Conservation (phyloP, 139 green algal species). For the Gonium pectorale region DNA sequence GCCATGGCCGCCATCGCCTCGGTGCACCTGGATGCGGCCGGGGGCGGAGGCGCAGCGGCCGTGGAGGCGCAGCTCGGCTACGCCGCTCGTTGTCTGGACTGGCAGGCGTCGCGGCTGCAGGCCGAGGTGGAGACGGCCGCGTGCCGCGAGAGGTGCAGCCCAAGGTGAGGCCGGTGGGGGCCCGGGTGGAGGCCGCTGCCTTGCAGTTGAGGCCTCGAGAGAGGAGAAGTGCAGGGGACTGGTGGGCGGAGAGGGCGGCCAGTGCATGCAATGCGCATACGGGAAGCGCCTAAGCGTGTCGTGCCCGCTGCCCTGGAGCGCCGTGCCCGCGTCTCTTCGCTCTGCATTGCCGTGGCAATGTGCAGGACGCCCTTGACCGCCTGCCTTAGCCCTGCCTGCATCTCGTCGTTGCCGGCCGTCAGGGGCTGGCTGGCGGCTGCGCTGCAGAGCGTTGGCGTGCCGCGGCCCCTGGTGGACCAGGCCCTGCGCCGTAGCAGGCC, state of each 20-base stretch:
- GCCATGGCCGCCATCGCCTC: neutral
- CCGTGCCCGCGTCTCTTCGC: too few species aligned
- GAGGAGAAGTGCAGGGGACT: too few species aligned
- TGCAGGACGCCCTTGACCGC: too few species aligned
- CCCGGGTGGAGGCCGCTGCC: too few species aligned
- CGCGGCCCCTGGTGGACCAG: neutral
- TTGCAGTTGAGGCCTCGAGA: too few species aligned
- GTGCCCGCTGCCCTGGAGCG: too few species aligned
- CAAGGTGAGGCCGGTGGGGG: neutral
- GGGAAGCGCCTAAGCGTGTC: too few species aligned
- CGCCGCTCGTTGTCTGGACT: constrained; percentile 2
- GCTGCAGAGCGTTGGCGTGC: neutral
- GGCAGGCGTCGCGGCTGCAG: neutral
- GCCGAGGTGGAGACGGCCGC: neutral
- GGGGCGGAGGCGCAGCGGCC: constrained; percentile 17
- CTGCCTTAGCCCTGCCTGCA: too few species aligned
- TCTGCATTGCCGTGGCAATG: too few species aligned
- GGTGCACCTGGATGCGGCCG: constrained; percentile 15
- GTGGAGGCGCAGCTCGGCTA: constrained; percentile 1
- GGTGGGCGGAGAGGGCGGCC: too few species aligned
- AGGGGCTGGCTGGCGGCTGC: neutral
- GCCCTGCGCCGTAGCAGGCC: neutral
- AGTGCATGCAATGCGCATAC: too few species aligned
- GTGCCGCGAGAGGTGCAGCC: constrained; percentile 14
- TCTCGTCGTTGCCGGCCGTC: too few species aligned